A percentile compares a stretch with the other conserved stretches of the same genome.
Conservation (phyloP, 2,329 filamentous ascomycete species). For the Purpureocillium lavendulum region DNA sequence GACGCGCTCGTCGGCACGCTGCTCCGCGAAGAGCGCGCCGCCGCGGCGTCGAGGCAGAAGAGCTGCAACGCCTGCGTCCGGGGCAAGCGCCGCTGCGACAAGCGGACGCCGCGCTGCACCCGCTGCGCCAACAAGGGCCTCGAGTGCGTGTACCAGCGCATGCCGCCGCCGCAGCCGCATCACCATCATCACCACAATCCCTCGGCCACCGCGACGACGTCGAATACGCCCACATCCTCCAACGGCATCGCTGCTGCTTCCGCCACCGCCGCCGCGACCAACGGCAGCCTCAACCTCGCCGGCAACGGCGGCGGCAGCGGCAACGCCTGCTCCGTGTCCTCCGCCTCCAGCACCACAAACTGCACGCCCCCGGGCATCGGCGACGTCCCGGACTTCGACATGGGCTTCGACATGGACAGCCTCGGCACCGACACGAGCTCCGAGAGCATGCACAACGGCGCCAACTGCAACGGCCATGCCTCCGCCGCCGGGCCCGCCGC, state of each 20-base stretch:
- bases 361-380: conserved; percentile 9
- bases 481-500: not conserved
- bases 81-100: conserved; percentile 39
- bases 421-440: conserved; percentile 22
- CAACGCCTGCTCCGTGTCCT: conserved; percentile 1
- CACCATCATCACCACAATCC: not conserved
- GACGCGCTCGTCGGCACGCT: too few relatives aligned
- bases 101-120: conserved; percentile 31
- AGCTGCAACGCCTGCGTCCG: conserved; percentile 40
- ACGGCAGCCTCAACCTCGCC: not conserved
- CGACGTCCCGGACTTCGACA: conserved; percentile 24
- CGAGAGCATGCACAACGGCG: conserved; percentile 17
- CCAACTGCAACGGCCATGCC: conserved; percentile 6
- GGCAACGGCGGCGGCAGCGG: not conserved
- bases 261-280: too few relatives aligned
- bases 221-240: too few relatives aligned
- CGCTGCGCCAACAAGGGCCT: conserved; percentile 33
- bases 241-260: too few relatives aligned
- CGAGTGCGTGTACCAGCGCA: conserved; percentile 31
- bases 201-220: too few relatives aligned
- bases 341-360: conserved; percentile 12
- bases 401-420: conserved; percentile 25
- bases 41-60: conserved; percentile 37
- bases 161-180: conserved; percentile 16
- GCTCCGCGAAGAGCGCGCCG: conserved; percentile 3